These are phyloP conservation scores for Lagenaria siceraria DNA, from an alignment of 306 rosid species.

Conservation along the genomic window DNA sequence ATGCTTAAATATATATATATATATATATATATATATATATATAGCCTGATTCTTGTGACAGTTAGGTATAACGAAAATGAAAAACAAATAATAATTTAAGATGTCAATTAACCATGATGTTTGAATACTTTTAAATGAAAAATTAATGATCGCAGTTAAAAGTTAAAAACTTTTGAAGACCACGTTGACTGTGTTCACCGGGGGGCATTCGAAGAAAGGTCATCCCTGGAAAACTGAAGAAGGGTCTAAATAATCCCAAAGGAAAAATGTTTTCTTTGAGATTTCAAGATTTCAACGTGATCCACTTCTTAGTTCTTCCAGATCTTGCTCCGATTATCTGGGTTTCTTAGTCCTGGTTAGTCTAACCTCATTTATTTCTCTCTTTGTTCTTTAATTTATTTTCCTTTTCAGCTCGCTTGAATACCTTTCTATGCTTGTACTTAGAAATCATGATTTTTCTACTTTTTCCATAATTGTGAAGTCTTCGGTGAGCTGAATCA, in stretches of 20 bases:
- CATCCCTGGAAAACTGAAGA: neutral
- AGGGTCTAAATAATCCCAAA: too few relatives aligned
- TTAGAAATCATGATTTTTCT: neutral
- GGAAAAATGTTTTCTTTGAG: neutral
- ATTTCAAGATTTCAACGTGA: neutral
- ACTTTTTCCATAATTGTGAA: neutral
- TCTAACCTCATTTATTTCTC: neutral
- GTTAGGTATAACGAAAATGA: too few relatives aligned
- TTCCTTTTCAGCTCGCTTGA: neutral
- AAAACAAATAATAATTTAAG: neutral
- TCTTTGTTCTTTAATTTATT: neutral
- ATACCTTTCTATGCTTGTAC: neutral
- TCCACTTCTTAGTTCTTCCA: neutral
- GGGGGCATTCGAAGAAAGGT: neutral
- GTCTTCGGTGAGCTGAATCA: neutral
- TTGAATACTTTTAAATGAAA: neutral
- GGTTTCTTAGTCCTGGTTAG: neutral
- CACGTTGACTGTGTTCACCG: neutral
- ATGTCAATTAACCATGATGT: neutral
- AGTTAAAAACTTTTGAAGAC: neutral
- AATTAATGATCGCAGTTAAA: neutral
- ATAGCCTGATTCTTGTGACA: too few relatives aligned
- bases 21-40: too few relatives aligned
- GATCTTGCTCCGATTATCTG: slow-evolving; percentile 4
- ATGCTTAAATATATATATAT: too few relatives aligned